Conservation (phyloP, 2,329 filamentous ascomycete genomes). For the Penicillium nordicum region DNA sequence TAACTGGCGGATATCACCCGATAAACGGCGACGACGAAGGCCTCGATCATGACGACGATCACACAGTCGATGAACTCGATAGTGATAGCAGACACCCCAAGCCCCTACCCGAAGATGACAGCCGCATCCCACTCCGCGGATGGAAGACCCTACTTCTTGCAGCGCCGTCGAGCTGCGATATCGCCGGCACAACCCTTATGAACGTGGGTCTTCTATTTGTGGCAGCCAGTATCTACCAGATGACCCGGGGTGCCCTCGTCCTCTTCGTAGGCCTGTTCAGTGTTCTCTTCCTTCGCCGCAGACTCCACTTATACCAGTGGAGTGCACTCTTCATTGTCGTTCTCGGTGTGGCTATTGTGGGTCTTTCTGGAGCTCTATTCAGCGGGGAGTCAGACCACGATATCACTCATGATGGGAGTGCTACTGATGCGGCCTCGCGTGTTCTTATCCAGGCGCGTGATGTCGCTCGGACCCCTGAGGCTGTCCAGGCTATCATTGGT, state of each 20-base stretch:
- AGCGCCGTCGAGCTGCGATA: conserved; percentile 87
- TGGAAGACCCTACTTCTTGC: conserved; percentile 71
- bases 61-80: conserved; percentile 44
- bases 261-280: conserved; percentile 95
- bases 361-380: conserved; percentile 80
- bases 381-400: conserved; percentile 52
- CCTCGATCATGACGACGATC: conserved; percentile 46
- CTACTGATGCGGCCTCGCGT: conserved; percentile 32
- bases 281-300: conserved; percentile 79
- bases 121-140: conserved; percentile 62
- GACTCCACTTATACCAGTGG: conserved; percentile 88
- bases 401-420: conserved; percentile 29
- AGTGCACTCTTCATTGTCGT: conserved; percentile 82
- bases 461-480: conserved; percentile 50
- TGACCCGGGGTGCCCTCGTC: conserved; percentile 92
- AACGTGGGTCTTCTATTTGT: conserved; percentile 93
- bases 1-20: conserved; percentile 62
- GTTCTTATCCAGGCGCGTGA: conserved; percentile 43
- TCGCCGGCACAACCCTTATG: conserved; percentile 93
- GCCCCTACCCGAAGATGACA: conserved; percentile 52
- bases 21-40: conserved; percentile 53
- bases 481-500: conserved; percentile 71
- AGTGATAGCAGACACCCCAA: conserved; percentile 49
- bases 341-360: conserved; percentile 81
- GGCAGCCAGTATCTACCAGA: conserved; percentile 95